A percentile compares a stretch with the other conserved stretches of the same genome.
Conservation (phyloP, 108 stramenopile genomes). For the Chaetoceros muelleri region DNA sequence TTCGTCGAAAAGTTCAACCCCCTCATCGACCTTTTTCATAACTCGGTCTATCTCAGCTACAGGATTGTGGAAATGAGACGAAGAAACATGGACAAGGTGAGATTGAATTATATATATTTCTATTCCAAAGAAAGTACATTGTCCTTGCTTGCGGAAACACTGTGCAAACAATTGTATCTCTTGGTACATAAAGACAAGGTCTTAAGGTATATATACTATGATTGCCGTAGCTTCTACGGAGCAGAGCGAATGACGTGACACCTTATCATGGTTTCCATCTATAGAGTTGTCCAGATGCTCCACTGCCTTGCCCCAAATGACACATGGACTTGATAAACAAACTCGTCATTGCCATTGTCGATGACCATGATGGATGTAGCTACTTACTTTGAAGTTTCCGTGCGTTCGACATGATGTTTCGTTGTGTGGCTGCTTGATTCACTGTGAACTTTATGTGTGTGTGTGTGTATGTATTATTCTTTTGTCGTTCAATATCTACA, state of each 20-base stretch:
- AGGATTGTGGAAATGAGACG: not conserved
- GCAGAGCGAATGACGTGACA: not conserved
- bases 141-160: too few relatives aligned
- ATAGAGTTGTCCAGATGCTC: not conserved
- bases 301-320: not conserved
- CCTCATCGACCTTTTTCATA: conserved; percentile 96
- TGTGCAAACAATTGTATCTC: not conserved
- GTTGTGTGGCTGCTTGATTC: too few relatives aligned
- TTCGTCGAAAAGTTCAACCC: conserved; percentile 94
- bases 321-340: not conserved
- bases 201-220: not conserved
- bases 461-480: too few relatives aligned
- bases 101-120: not conserved
- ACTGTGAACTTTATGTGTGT: too few relatives aligned
- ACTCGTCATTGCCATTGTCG: not conserved
- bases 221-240: not conserved
- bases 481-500: too few relatives aligned
- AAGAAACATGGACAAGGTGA: not conserved
- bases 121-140: not conserved
- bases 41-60: conserved; percentile 88
- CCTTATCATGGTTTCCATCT: not conserved
- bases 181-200: not conserved
- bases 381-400: conserved; percentile 56
- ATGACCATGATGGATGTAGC: not conserved
- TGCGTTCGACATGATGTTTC: conserved; percentile 46